Conservation (phyloP, 2,329 filamentous ascomycete genomes). For the Aspergillus ustus region DNA sequence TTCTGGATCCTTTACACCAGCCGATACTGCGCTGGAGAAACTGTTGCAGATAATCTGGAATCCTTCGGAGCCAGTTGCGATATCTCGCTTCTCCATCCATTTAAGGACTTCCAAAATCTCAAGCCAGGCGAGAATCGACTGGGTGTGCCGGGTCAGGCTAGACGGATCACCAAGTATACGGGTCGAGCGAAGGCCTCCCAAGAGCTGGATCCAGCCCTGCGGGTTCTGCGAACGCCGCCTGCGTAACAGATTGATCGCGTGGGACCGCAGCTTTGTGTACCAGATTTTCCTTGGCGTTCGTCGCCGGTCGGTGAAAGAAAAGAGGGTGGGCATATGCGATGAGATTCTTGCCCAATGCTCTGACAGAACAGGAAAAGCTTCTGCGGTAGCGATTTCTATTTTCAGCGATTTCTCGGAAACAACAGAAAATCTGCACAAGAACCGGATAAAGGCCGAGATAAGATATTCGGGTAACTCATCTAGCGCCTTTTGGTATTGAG, state of each 20-base stretch:
- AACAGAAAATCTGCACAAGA: constrained; percentile 43
- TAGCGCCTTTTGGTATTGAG: constrained; percentile 27
- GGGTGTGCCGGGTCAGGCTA: constrained; percentile 28
- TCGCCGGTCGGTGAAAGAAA: constrained; percentile 25
- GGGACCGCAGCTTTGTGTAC: constrained; percentile 36
- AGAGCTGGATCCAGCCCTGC: constrained; percentile 43
- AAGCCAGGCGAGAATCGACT: constrained; percentile 45
- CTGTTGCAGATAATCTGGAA: constrained; percentile 42
- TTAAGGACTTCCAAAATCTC: constrained; percentile 36
- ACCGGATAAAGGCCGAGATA: constrained; percentile 51
- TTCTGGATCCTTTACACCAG: constrained; percentile 33
- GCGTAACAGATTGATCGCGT: constrained; percentile 43
- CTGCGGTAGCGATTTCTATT: constrained; percentile 23
- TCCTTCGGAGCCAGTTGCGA: constrained; percentile 37
- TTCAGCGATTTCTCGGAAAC: constrained; percentile 18
- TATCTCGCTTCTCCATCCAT: constrained; percentile 39
- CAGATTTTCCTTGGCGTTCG: constrained; percentile 20
- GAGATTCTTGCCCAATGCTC: constrained; percentile 10
- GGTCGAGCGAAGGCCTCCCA: constrained; percentile 36
- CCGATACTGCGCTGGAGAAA: constrained; percentile 42
- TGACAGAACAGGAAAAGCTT: constrained; percentile 37
- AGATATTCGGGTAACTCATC: constrained; percentile 39
- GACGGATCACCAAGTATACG: constrained; percentile 25
- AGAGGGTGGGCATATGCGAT: constrained; percentile 23
- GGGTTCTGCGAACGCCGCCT: constrained; percentile 33